phyloP scores from a whole-genome alignment of 495 filamentous ascomycete species.

The Cairneyella variabilis region DNA sequence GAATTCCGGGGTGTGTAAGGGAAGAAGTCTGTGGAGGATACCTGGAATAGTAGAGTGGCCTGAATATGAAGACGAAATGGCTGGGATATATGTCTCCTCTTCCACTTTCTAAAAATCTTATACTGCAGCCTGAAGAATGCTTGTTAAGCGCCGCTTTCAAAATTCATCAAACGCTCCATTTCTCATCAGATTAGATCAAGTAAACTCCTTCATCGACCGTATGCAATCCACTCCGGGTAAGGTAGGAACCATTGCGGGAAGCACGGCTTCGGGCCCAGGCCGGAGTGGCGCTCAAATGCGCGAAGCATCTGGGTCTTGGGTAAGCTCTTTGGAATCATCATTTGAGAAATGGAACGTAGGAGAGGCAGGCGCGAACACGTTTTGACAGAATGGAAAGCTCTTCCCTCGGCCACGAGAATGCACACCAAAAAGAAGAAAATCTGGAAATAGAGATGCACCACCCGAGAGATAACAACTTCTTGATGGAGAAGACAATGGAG shows the following conservation, averaged over 20 bases:
- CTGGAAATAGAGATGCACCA: neutral
- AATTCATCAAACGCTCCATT: too few relatives aligned
- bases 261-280: constrained; percentile 22
- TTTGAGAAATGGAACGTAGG: neutral
- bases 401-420: neutral
- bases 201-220: constrained; percentile 23
- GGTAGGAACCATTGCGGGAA: constrained; percentile 21
- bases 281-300: constrained; percentile 1
- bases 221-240: constrained; percentile 1
- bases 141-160: too few relatives aligned
- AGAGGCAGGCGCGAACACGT: neutral
- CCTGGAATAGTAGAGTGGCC: too few relatives aligned
- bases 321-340: constrained; percentile 28
- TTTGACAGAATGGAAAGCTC: neutral
- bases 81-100: too few relatives aligned
- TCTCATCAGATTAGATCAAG: constrained; percentile 30
- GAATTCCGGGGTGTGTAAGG: too few relatives aligned
- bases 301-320: constrained; percentile 14
- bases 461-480: neutral
- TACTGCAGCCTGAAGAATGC: too few relatives aligned
- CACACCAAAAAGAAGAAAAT: neutral
- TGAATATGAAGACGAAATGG: too few relatives aligned
- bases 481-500: neutral
- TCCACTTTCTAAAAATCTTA: too few relatives aligned
- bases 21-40: too few relatives aligned